phyloP scores from a whole-genome alignment of 495 filamentous ascomycete species.

The Trichoderma asperelloides region DNA sequence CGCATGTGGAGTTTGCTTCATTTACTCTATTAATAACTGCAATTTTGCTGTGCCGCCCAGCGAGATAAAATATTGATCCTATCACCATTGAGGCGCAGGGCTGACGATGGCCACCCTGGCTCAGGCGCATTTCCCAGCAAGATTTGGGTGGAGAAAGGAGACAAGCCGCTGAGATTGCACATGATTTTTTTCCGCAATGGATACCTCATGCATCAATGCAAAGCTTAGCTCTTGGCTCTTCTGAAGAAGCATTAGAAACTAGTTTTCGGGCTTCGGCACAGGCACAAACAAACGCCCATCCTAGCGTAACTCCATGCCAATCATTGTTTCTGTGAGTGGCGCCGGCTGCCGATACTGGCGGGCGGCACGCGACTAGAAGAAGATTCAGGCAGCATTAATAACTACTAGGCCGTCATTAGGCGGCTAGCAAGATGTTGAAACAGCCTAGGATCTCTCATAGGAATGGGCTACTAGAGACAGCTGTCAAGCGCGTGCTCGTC shows the following conservation, averaged over 20 bases:
- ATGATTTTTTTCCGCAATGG: neutral
- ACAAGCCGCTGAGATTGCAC: constrained; percentile 1
- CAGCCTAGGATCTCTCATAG: neutral
- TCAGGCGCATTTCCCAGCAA: neutral
- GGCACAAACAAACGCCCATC: neutral
- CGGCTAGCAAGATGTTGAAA: neutral
- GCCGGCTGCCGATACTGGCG: neutral
- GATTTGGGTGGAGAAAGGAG: neutral
- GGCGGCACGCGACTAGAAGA: neutral
- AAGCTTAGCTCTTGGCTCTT: neutral
- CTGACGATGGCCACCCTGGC: neutral
- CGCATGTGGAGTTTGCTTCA: constrained; percentile 4
- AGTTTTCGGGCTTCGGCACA: neutral
- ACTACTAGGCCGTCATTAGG: neutral
- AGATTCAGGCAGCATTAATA: neutral
- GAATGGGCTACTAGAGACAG: neutral
- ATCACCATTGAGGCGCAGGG: constrained; percentile 4
- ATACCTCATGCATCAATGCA: constrained; percentile 2
- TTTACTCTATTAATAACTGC: constrained; percentile 8
- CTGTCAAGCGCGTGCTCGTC: too few species aligned
- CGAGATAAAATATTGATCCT: neutral
- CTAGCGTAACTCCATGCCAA: neutral
- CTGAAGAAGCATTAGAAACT: neutral
- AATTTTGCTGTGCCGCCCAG: neutral
- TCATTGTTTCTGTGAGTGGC: neutral